A percentile compares a stretch with the other conserved stretches of the same genome.
These are phyloP conservation scores for Athelia sp. DNA, from an alignment of 1,284 basidiomycete genomes.

Conservation along the genomic window DNA sequence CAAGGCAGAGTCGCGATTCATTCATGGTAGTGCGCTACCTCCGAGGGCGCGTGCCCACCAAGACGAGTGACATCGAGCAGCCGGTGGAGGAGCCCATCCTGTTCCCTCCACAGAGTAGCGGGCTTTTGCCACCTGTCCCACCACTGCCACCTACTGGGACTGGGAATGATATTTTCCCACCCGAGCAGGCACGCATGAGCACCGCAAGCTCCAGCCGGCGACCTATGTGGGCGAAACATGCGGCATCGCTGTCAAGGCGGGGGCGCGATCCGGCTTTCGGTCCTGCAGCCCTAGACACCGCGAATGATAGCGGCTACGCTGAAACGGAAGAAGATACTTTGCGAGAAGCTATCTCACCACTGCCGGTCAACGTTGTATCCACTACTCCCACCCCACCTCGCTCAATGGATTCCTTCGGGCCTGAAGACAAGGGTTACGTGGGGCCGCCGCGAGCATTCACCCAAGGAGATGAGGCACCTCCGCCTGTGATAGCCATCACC, in stretches of 20 bases:
- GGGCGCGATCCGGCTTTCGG: neutral
- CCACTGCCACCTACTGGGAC: neutral
- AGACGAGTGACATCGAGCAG: neutral
- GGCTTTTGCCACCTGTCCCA: neutral
- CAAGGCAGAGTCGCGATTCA: constrained; percentile 11
- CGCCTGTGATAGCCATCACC: constrained; percentile 28
- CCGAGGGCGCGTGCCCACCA: constrained; percentile 18
- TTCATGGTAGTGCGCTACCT: constrained; percentile 23
- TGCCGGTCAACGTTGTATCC: too few relatives aligned
- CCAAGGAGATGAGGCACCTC: constrained; percentile 38
- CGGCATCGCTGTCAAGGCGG: neutral
- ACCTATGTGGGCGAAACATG: neutral
- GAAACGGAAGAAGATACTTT: too few relatives aligned
- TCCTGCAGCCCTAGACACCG: too few relatives aligned
- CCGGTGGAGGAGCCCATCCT: neutral
- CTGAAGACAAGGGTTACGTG: too few relatives aligned
- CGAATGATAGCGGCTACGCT: too few relatives aligned
- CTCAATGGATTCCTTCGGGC: too few relatives aligned
- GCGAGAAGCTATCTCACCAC: too few relatives aligned
- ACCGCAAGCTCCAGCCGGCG: neutral
- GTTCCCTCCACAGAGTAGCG: neutral
- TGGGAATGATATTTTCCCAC: neutral
- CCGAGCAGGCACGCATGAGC: neutral
- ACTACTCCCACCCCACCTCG: too few relatives aligned
- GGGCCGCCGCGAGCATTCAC: constrained; percentile 25